Conservation (phyloP, 345 rosid species). For the Acer yangbiense region DNA sequence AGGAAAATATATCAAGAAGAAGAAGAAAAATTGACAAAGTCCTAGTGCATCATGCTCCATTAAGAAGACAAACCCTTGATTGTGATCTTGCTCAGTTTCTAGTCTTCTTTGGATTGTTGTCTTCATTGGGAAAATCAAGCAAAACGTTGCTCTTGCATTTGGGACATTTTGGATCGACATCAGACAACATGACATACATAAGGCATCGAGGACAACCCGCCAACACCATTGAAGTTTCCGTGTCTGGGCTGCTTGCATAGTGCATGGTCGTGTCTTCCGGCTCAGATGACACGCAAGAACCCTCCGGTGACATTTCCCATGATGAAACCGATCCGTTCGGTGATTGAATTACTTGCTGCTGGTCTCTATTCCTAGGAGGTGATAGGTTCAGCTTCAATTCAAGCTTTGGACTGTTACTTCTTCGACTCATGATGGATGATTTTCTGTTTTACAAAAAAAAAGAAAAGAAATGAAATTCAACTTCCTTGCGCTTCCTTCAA, state of each 20-base stretch:
- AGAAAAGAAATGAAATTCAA: not conserved
- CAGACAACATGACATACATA: conserved; percentile 64
- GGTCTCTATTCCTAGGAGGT: conserved; percentile 26
- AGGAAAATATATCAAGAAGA: not conserved
- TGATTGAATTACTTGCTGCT: conserved; percentile 5
- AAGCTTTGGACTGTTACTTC: conserved; percentile 30
- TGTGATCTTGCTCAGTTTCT: conserved; percentile 6
- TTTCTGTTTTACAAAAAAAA: not conserved
- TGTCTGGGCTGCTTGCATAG: conserved; percentile 21
- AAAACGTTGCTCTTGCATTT: conserved; percentile 58
- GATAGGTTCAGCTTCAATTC: conserved; percentile 57
- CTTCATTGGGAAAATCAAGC: conserved; percentile 44
- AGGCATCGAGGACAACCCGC: conserved; percentile 66
- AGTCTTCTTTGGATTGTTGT: conserved; percentile 21
- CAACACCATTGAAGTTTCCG: conserved; percentile 37
- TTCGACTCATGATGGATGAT: conserved; percentile 27
- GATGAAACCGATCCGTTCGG: conserved; percentile 23
- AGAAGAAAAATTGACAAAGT: not conserved
- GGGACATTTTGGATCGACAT: conserved; percentile 56
- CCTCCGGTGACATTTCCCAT: conserved; percentile 25
- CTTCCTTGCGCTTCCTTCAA: not conserved
- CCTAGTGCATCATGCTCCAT: not conserved
- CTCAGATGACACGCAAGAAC: conserved; percentile 54
- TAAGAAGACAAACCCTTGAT: not conserved
- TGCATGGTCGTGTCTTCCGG: conserved; percentile 20